Base-by-base conservation (phyloP, 352 stramenopile genomes). In the Globisporangium spiculum region DNA sequence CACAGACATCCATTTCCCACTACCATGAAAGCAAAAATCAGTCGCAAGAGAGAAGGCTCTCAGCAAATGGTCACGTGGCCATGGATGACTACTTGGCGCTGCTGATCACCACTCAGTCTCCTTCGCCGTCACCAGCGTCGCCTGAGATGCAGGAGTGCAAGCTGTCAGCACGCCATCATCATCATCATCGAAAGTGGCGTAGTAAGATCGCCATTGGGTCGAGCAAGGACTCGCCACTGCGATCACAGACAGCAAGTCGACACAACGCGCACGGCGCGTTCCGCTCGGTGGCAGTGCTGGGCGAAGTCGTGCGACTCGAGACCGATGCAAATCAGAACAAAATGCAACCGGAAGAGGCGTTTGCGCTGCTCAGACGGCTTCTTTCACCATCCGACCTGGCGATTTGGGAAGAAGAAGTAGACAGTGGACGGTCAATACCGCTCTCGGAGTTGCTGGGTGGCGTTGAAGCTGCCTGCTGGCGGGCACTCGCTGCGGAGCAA, bases 381-480 rank as follows among this genome's bases (percentile, higher is more conserved):
- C 32, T 71, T 27, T 30, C 36, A 4, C 44, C 59, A 1, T 34
- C 53, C 6, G 22, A 41, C 22, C 3, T 55, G 18, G 7, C 1
- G 5, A 20, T n/a, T 27, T 24, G 24, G n/a, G 52, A 34, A 60
- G 26, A 34, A 60, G 26, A 7, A 22, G 16, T 4, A 1, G 30
- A 22, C 6, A n/a, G n/a, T n/a, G 32, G 7, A n/a, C 9, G 6
- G 30, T 3, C 16, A 1, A 14, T 66, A 8, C 59, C 50, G 14
- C 9, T 65, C 12, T 27, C 60, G 0, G 61, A 75, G 60, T 44
- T 84, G 24, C 50, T 84, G 0, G 22, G 22, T 61, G 68, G 63
- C 10, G 48, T 84, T n/a, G 72, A 78, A 58, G 54, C 61, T 34
- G 79, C 79, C 26, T 87, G 79, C 27, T 87, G 77, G 77, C 69